Evolutionary conservation across 2,329 filamentous ascomycete genomes (phyloP).

Genomic region (Ascochyta viciae-villosae): DNA sequence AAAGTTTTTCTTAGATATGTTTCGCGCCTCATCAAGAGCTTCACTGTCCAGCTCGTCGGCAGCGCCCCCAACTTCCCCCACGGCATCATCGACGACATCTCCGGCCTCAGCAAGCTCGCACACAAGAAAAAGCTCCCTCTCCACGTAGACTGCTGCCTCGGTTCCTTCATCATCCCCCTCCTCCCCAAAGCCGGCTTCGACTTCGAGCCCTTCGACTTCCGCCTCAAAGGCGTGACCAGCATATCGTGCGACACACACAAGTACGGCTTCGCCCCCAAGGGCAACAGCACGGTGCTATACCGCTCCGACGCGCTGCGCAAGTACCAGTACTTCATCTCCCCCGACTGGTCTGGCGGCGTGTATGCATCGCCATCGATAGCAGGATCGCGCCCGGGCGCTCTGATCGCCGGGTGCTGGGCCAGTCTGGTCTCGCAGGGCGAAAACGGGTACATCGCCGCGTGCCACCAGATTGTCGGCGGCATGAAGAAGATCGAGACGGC

Average conservation of each 20-base stretch:
- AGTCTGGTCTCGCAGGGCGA: constrained; percentile 89
- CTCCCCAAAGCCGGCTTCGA: constrained; percentile 94
- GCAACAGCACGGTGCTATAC: constrained; percentile 93
- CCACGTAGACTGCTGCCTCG: constrained; percentile 97
- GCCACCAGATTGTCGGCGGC: constrained; percentile 84
- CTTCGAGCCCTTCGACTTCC: constrained; percentile 88
- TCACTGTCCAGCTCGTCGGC: too few relatives aligned
- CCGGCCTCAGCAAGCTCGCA: constrained; percentile 82
- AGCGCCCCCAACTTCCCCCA: constrained; percentile 98
- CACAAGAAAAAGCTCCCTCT: constrained; percentile 80
- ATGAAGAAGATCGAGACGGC: constrained; percentile 80
- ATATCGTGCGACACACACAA: constrained; percentile 99
- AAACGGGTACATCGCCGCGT: constrained; percentile 84
- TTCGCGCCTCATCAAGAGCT: too few relatives aligned
- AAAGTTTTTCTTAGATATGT: too few relatives aligned
- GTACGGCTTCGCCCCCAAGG: constrained; percentile 98
- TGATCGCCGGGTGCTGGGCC: constrained; percentile 97
- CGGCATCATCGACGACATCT: constrained; percentile 95
- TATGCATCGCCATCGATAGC: constrained; percentile 94
- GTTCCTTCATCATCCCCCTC: constrained; percentile 92
- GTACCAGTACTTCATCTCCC: constrained; percentile 96
- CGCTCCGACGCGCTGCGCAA: constrained; percentile 77
- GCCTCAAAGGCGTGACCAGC: constrained; percentile 89
- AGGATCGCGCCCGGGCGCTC: constrained; percentile 86
- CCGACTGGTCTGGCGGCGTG: constrained; percentile 94